Base-by-base conservation (phyloP, 495 filamentous ascomycete genomes). In the Lindgomyces ingoldianus region DNA sequence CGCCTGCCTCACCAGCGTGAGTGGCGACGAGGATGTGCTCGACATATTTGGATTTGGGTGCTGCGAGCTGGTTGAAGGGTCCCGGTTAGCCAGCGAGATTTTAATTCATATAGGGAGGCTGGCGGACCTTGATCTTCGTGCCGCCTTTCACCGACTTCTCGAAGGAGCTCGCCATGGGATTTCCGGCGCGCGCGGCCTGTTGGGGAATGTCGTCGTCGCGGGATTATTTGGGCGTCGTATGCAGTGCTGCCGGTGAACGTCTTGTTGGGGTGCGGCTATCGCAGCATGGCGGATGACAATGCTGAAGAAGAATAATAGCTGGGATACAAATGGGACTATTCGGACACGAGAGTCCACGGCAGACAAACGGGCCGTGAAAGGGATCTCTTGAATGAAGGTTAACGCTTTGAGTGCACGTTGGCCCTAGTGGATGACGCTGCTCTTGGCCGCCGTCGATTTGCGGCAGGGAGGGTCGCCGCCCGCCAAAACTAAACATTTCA, bases 1-100 rank as follows among this genome's bases (percentile, higher is more conserved):
- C 91, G 60, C 95, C 94, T 16, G 91, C 89, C 74, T 99, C 94
- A 64, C 94, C 94, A 3, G 91, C 85, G 76, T 97, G 91, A 30
- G 94, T 99, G 63, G 94, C 95, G 69, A 96, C 83, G 19, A 99
- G 83, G 73, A 99, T 96, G 72, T 96, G 91, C 75, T 99, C 95
- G 78, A 99, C 93, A 80, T 99, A 98, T 80, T 99, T 99, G 50
- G 95, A 93, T 80, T 99, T 99, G 22, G 94, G 94, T 62, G 94
- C 89, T 54, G 95, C 94, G 77, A 92, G 89, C 89, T 96, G 72
- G 73, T 60, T n/a, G 36, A 44, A 30, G 19, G 24, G 18, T 26
- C 24, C 60, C 30, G 45, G 48, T 64, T 52, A 55, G 33, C 44
- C 36, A 18, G 25, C 19, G 22, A 1, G 56, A 16, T 49, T n/a